Percentiles rank a stretch among this genome's conserved stretches.
Evolutionary conservation across 129 eudicot genomes (phyloP).

Genomic region (Glebionis coronaria): DNA sequence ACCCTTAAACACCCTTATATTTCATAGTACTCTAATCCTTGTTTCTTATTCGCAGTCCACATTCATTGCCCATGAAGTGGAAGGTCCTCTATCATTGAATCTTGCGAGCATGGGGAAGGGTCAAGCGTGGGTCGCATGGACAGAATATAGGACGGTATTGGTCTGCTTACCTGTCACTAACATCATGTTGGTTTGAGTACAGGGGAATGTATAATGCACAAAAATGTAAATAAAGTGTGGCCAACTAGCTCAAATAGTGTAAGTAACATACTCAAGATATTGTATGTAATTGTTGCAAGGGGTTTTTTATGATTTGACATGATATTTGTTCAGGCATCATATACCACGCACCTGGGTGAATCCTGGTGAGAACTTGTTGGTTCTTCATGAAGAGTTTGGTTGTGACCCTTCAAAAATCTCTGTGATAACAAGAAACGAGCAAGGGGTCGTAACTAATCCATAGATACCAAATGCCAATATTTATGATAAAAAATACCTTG

Average conservation of each 20-base stretch:
- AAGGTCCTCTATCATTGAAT: slow-evolving; percentile 60
- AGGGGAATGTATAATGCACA: slow-evolving; percentile 61
- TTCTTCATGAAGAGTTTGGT: slow-evolving; percentile 75
- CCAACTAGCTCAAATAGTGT: slow-evolving; percentile 76
- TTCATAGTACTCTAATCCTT: slow-evolving; percentile 1
- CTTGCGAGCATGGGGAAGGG: slow-evolving; percentile 85
- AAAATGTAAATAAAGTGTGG: slow-evolving; percentile 77
- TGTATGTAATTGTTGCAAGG: neutral
- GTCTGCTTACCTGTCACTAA: slow-evolving; percentile 44
- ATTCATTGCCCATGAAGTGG: slow-evolving; percentile 63
- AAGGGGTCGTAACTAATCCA: slow-evolving; percentile 20
- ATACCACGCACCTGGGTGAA: slow-evolving; percentile 80
- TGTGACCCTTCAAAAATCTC: slow-evolving; percentile 64
- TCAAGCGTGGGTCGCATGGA: slow-evolving; percentile 81
- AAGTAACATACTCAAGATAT: slow-evolving; percentile 24
- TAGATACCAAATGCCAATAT: neutral
- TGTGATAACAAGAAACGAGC: slow-evolving; percentile 40
- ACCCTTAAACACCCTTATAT: no score
- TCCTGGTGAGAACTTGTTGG: slow-evolving; percentile 64
- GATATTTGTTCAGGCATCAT: slow-evolving; percentile 45
- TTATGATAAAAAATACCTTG: no score
- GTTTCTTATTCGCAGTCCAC: slow-evolving; percentile 38
- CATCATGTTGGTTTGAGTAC: slow-evolving; percentile 75
- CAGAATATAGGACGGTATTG: slow-evolving; percentile 70
- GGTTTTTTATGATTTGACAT: neutral